Evolutionary conservation across 371 early-diverging fungal genomes (phyloP), one percentile per base, ranked within the genome.

Genomic region (Rhizopus arrhizus): DNA sequence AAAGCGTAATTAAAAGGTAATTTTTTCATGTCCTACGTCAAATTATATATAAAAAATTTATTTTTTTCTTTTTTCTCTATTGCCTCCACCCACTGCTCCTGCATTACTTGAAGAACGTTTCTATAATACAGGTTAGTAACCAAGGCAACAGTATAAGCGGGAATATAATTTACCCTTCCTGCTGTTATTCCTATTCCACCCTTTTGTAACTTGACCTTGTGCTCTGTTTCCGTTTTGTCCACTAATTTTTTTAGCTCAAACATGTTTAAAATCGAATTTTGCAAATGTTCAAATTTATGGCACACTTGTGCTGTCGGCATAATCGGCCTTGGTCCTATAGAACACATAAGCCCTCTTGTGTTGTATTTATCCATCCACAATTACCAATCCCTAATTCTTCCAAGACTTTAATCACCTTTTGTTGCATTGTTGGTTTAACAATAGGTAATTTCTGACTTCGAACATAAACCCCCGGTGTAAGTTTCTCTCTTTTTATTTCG

Each of bases 231-330:
- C 33, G 85, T 22, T 22, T 89, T 89, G 68, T 95, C 95, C 2
- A 83, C 85, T 13, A 81, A 74, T 66, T 90, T 91, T 70, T 92
- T 93, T 49, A 91, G 70, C 57, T 95, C 96, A 58, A 94, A 69
- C 69, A 94, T 70, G 16, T 74, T 80, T 41, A 90, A 65, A 55
- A 22, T 22, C 22, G 22, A 22, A 22, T 22, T 22, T 22, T 22
- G 22, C 22, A 22, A 22, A 22, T 22, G 22, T 22, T 22, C 22
- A 22, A 22, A 22, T 22, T 22, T 22, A 22, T 22, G 22, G 22
- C 22, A 22, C 22, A 22, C 22, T 22, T 22, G 22, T 22, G 22
- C 22, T 22, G 22, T 22, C 22, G 22, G 22, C 22, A 22, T 22
- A 22, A 22, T 22, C 22, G 22, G 22, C 2, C 22, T 22, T 22